Evolutionary conservation across 805 yeast genomes (phyloP).

Genomic region (Isabelozyma heimii): DNA sequence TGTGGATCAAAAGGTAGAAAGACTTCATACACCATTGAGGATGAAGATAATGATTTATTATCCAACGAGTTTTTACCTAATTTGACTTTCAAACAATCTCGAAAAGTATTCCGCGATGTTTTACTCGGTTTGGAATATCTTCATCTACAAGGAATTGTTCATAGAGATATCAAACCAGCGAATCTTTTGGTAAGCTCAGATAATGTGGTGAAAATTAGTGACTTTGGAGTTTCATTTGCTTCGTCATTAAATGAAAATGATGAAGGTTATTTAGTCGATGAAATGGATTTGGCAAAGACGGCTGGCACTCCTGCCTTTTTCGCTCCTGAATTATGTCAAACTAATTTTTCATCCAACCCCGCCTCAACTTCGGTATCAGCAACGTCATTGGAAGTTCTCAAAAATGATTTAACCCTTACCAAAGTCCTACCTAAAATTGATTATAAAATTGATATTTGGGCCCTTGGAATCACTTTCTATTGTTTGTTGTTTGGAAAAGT

Average conservation of each 20-base stretch:
- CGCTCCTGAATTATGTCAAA: constrained; percentile 77
- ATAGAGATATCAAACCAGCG: constrained; percentile 95
- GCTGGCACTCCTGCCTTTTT: constrained; percentile 97
- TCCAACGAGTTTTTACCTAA: constrained; percentile 48
- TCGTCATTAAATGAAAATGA: constrained; percentile 41
- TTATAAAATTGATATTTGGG: constrained; percentile 95
- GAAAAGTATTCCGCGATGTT: constrained; percentile 78
- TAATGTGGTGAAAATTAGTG: constrained; percentile 85
- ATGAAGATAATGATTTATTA: constrained; percentile 18
- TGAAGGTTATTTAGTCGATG: constrained; percentile 44
- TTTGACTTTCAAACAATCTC: constrained; percentile 62
- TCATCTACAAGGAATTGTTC: constrained; percentile 87
- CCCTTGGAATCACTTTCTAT: constrained; percentile 87
- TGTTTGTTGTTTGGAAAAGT: constrained; percentile 84
- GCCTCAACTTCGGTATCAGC: constrained; percentile 12
- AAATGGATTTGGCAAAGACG: constrained; percentile 86
- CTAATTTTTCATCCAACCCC: constrained; percentile 35
- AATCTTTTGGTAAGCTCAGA: constrained; percentile 71
- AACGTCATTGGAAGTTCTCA: constrained; percentile 19
- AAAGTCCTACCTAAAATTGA: constrained; percentile 53
- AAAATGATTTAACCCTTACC: constrained; percentile 15
- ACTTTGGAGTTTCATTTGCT: constrained; percentile 92
- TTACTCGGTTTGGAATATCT: constrained; percentile 85
- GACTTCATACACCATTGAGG: constrained; percentile 7
- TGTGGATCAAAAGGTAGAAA: constrained; percentile 15